Evolutionary conservation across 1,139 yeast genomes (phyloP), one percentile per base, ranked within the genome.

Genomic region (Debaryomyces sp.): DNA sequence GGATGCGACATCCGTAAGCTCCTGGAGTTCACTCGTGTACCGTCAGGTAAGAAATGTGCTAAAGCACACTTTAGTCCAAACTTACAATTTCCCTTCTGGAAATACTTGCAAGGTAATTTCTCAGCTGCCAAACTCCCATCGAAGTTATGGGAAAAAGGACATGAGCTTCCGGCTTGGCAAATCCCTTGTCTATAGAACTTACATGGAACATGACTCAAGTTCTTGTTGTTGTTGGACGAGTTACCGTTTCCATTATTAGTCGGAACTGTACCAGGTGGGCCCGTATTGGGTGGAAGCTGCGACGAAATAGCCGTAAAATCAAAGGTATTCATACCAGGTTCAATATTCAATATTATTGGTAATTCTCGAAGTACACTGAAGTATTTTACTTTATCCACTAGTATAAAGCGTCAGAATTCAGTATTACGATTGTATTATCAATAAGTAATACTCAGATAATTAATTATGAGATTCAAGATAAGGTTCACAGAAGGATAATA

Each of bases 61-160:
- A 92, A 80, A 1, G 97, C 97, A 73, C 98, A 92, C 63, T 89
- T 91, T 48, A 82, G 73, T 3, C 98, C 98, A 68, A 92, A 92
- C 67, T 90, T 91, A 68, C 98, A 92, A 64, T 90, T 90, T 10
- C 98, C 98, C 70, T 89, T 89, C 61, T 88, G 95, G 66, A 89
- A 92, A 66, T 91, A 92, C 73, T 90, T 91, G 76, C 98, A 92
- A 7, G 96, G 96, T 29, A 87, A 79, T 53, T 81, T 81, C 52
- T 86, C 91, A 29, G 79, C 79, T 23, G 75, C 77, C 38, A 78
- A 71, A 15, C 80, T 67, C 3, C 82, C 77, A 48, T 85, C 89
- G 48, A 82, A 67, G 41, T 88, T 80, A 64, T 94, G 98, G 39
- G 96, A 86, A 62, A 94, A 94, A 2, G 97, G 97, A 66, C 98